Evolutionary conservation across 1,284 basidiomycete genomes (phyloP).

Genomic region (Cutaneotrichosporon spelunceum): DNA sequence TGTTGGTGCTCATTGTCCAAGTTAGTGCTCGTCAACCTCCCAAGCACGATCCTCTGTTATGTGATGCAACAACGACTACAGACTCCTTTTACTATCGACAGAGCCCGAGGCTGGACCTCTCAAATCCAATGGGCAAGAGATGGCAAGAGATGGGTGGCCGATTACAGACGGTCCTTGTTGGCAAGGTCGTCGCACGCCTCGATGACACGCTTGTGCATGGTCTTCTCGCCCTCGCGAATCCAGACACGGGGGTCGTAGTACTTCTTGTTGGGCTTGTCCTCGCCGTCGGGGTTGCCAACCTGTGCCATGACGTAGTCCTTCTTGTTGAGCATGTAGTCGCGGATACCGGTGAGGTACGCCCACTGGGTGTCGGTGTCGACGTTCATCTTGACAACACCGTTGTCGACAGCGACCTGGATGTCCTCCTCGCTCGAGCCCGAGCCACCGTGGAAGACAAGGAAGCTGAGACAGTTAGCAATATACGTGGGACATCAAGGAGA

Average conservation of each 20-base stretch:
- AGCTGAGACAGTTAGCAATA: constrained; percentile 57
- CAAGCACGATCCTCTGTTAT: background rate
- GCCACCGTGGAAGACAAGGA: constrained; percentile 99
- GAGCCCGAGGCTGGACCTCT: background rate
- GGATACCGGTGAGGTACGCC: constrained; percentile 85
- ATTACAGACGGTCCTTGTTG: constrained; percentile 58
- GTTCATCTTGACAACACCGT: constrained; percentile 98
- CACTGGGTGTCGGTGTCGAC: constrained; percentile 70
- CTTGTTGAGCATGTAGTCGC: constrained; percentile 81
- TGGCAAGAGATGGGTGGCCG: background rate
- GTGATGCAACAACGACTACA: constrained; percentile 11
- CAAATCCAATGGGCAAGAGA: background rate
- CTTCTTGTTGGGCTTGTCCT: constrained; percentile 98
- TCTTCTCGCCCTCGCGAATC: constrained; percentile 99
- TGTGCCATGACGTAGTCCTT: constrained; percentile 80
- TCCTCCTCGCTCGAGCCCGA: constrained; percentile 97
- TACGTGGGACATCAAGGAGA: background rate
- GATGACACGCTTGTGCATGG: constrained; percentile 79
- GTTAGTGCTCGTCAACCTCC: background rate
- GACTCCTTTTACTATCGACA: constrained; percentile 7
- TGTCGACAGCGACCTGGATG: constrained; percentile 83
- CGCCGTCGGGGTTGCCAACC: constrained; percentile 89
- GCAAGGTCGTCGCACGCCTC: constrained; percentile 87
- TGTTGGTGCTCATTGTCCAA: background rate
- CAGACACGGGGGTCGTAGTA: constrained; percentile 91